Evolutionary conservation across 805 yeast genomes (phyloP).

Genomic region (Saccharomyces kudriavzevii): DNA sequence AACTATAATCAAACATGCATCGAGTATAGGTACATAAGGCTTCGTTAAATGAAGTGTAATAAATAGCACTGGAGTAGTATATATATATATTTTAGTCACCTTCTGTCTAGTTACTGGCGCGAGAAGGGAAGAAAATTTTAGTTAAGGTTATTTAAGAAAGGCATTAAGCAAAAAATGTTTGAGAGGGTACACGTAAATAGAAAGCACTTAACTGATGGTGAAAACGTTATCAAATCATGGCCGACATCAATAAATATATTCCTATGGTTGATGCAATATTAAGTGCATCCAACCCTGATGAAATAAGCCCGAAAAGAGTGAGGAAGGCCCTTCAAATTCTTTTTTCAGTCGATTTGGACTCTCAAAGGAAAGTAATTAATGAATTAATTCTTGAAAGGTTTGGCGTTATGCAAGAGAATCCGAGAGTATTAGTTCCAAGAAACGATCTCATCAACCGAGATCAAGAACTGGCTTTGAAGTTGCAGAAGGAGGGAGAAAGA

Average conservation of each 20-base stretch:
- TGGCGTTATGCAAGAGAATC: conserved; percentile 36
- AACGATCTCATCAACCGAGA: conserved; percentile 33
- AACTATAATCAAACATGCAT: conserved; percentile 8
- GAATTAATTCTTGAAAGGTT: conserved; percentile 54
- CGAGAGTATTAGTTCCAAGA: conserved; percentile 20
- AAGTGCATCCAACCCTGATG: conserved; percentile 59
- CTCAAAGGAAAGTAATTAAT: conserved; percentile 47
- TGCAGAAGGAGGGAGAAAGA: conserved; percentile 29
- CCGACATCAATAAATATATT: conserved; percentile 33
- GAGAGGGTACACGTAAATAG: neutral
- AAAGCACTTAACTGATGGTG: neutral
- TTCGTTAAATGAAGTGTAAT: too few species aligned
- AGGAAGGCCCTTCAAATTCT: conserved; percentile 66
- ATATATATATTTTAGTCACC: neutral
- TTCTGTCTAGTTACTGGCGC: neutral
- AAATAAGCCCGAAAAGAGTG: conserved; percentile 62
- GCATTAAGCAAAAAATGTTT: neutral
- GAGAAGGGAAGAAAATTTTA: neutral
- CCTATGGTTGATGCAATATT: conserved; percentile 71
- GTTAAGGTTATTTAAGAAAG: neutral
- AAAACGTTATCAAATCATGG: conserved; percentile 5
- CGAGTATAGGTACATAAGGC: neutral
- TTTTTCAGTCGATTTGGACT: conserved; percentile 48
- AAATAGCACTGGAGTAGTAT: neutral
- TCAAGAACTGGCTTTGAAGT: conserved; percentile 38